Base-by-base conservation (phyloP, 2,329 filamentous ascomycete genomes). In the Metarhizium sp. region DNA sequence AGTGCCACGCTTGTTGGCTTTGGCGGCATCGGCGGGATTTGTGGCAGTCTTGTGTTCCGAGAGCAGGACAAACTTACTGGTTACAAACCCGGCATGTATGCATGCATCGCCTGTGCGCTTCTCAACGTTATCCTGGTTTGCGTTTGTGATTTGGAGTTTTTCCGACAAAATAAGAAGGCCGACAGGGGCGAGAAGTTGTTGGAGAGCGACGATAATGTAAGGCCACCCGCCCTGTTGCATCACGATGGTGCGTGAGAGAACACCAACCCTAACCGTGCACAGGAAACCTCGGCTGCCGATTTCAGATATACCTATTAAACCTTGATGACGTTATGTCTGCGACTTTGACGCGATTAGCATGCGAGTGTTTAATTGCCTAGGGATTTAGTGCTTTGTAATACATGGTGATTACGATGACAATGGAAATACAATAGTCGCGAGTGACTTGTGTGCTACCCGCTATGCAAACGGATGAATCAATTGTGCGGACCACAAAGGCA, bases 21-120 rank as follows among this genome's bases (percentile, higher is more conserved):
- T 51, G 88, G 88, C 7, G 88, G 87, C 2, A 75, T 95, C 30
- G 90, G 90, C 42, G 89, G 90, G 38, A 94, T 94, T 59, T 81
- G 82, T 1, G 88, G 88, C 30, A 82, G 81, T 61, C 74, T 90
- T 55, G 84, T 92, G 11, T 94, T 92, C 71, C 78, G 84, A 61
- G 64, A 71, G 54, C 65, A 83, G 68, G 82, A 85, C 63, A 64
- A 64, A 58, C 63, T 67, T 8, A 78, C 78, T 1, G 68, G 68
- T 3, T 85, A 85, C 66, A 73, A 67, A 62, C 79, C 79, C 0
- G 80, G 80, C 29, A 68, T 82, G 61, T 82, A 75, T 54, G 74
- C 79, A 5, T 81, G 79, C 65, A 78, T 83, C 47, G 73, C 78
- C 1, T 78, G 73, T 59, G 72, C 70, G 29, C 61, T 77, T 2